These are phyloP conservation scores for Mycena galopus DNA, from an alignment of 768 basidiomycete species.

Conservation along the genomic window DNA sequence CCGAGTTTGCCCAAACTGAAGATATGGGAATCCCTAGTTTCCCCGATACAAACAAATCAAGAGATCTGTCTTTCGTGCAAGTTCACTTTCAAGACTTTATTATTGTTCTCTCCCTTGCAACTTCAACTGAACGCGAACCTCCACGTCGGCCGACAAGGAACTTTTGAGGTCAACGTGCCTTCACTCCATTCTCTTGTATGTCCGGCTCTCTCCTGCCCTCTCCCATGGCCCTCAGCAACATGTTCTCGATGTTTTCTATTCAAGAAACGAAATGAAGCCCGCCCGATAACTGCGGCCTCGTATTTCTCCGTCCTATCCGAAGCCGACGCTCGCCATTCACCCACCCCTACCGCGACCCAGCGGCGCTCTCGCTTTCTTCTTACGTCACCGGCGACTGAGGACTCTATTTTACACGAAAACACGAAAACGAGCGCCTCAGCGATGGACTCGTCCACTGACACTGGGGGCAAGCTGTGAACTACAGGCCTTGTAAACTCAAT, in stretches of 20 bases:
- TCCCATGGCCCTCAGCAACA: conserved; percentile 61
- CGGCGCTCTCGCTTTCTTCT: conserved; percentile 80
- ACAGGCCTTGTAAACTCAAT: too few species aligned
- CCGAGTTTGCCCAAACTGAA: too few species aligned
- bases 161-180: too few species aligned
- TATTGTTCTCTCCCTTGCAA: too few species aligned
- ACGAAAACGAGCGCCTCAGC: conserved; percentile 63
- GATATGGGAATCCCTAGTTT: too few species aligned
- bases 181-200: background rate
- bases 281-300: conserved; percentile 59
- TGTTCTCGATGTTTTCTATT: conserved; percentile 63
- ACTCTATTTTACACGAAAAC: conserved; percentile 72
- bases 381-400: conserved; percentile 78
- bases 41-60: too few species aligned
- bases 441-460: conserved; percentile 80
- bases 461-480: too few species aligned
- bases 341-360: conserved; percentile 71
- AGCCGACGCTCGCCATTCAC: conserved; percentile 78
- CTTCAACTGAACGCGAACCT: too few species aligned
- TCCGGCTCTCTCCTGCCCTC: conserved; percentile 47
- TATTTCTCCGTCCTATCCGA: conserved; percentile 74
- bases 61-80: too few species aligned
- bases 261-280: conserved; percentile 55
- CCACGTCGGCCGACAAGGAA: too few species aligned
- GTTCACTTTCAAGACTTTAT: too few species aligned